Percentiles rank a stretch among this genome's conserved stretches.
phyloP scores from a whole-genome alignment of 345 rosid genomes.

The Syzygium jambos region DNA sequence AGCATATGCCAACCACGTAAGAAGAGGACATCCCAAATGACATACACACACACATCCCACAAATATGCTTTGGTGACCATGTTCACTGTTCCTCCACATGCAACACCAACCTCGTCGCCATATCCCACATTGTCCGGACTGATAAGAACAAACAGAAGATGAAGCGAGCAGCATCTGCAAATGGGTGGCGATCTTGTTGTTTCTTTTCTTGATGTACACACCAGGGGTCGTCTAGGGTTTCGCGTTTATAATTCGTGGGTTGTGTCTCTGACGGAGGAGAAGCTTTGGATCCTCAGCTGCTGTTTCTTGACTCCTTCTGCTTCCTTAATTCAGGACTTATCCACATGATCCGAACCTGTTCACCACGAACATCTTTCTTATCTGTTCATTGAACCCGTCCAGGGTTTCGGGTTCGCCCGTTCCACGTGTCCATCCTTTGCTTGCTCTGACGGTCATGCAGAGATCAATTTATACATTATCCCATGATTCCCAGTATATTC shows the following conservation, averaged over 20 bases:
- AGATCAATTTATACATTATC: not conserved
- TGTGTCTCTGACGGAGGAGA: not conserved
- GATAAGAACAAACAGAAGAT: not conserved
- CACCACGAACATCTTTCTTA: not conserved
- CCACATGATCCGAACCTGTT: not conserved
- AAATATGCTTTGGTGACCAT: not conserved
- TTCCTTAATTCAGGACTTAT: conserved; percentile 5
- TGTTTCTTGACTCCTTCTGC: conserved; percentile 12
- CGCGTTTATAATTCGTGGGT: not conserved
- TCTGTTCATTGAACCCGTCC: not conserved
- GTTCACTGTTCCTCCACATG: conserved; percentile 30
- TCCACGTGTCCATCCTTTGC: not conserved
- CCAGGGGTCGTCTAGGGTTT: not conserved
- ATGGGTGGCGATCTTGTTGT: not conserved
- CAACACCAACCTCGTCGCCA: not conserved
- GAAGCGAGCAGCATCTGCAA: not conserved
- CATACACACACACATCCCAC: not conserved
- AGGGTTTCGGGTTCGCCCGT: not conserved
- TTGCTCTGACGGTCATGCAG: not conserved
- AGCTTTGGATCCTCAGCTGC: conserved; percentile 1
- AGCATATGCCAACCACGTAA: not conserved
- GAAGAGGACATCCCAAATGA: not conserved
- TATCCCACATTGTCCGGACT: not conserved
- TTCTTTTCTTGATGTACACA: not conserved
- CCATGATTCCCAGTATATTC: not conserved